Conservation (phyloP, 1,284 basidiomycete genomes). For the Heterobasidion occidentale region DNA sequence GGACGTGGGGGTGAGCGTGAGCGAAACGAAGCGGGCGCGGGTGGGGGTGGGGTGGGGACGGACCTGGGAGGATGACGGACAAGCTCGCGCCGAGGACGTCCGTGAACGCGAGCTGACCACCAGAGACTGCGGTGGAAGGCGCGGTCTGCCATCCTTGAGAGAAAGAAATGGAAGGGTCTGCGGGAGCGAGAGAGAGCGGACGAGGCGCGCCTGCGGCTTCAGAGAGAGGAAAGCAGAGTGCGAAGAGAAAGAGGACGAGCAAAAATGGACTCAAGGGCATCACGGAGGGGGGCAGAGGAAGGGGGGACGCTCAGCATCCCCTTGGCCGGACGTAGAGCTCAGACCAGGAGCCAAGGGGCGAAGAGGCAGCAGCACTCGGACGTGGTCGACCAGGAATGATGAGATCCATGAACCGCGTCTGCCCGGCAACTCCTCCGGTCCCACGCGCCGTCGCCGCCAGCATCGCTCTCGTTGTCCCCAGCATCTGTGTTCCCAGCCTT, state of each 20-base stretch:
- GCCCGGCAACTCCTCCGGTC: too few species aligned
- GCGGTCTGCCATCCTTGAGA: neutral
- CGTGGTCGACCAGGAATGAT: neutral
- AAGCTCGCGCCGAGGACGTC: neutral
- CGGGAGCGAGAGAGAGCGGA: neutral
- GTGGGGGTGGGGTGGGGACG: neutral
- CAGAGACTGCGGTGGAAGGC: neutral
- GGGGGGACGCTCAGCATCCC: slow-evolving; percentile 4
- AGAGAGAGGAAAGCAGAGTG: neutral
- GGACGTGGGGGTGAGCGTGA: neutral
- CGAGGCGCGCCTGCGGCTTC: slow-evolving; percentile 3
- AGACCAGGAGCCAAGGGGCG: neutral
- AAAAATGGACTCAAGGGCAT: neutral
- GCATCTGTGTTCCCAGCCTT: too few species aligned
- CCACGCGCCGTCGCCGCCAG: too few species aligned
- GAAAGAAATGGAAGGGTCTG: neutral
- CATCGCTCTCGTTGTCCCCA: too few species aligned
- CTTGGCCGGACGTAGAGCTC: neutral
- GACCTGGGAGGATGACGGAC: neutral
- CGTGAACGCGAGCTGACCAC: neutral
- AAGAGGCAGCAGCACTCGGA: neutral
- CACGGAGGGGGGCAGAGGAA: neutral
- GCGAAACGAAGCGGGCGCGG: neutral
- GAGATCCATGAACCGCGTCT: too few species aligned
- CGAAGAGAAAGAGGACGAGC: neutral